Percentiles rank a stretch among this genome's conserved stretches.
phyloP scores from a whole-genome alignment of 108 stramenopile species.

The Nitzschia sp. region DNA sequence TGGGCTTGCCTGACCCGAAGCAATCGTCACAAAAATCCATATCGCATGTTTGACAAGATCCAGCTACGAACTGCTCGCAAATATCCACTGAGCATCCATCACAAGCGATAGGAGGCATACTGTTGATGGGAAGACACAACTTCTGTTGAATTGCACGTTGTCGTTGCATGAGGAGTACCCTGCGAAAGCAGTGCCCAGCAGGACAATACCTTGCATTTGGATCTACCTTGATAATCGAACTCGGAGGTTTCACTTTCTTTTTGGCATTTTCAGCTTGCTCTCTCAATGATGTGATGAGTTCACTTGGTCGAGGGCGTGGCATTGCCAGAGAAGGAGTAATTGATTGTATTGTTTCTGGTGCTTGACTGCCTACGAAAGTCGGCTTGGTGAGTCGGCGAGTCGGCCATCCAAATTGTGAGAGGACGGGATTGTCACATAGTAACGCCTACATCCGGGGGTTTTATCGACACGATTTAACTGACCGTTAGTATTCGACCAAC shows the following conservation, averaged over 20 bases:
- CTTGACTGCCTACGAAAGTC: not conserved
- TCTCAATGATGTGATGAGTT: conserved; percentile 17
- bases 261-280: conserved; percentile 11
- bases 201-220: conserved; percentile 18
- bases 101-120: conserved; percentile 11
- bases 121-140: not conserved
- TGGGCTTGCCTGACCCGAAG: conserved; percentile 9
- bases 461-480: not conserved
- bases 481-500: not conserved
- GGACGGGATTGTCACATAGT: conserved; percentile 9
- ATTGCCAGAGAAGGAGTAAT: not conserved
- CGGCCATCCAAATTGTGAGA: conserved; percentile 18
- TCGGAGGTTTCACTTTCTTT: conserved; percentile 2
- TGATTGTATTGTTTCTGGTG: not conserved
- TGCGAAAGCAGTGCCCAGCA: conserved; percentile 10
- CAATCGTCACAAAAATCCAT: conserved; percentile 22
- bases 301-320: conserved; percentile 12
- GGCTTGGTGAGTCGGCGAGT: conserved; percentile 1
- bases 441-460: conserved; percentile 17
- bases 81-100: conserved; percentile 14
- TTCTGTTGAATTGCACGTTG: conserved; percentile 8
- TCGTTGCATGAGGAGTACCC: conserved; percentile 10
- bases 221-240: conserved; percentile 10
- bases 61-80: conserved; percentile 2
- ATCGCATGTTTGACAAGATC: conserved; percentile 11